Percentiles rank a stretch among this genome's conserved stretches.
These are phyloP conservation scores for Heritiera fomes DNA, from an alignment of 345 rosid genomes.

Conservation along the genomic window DNA sequence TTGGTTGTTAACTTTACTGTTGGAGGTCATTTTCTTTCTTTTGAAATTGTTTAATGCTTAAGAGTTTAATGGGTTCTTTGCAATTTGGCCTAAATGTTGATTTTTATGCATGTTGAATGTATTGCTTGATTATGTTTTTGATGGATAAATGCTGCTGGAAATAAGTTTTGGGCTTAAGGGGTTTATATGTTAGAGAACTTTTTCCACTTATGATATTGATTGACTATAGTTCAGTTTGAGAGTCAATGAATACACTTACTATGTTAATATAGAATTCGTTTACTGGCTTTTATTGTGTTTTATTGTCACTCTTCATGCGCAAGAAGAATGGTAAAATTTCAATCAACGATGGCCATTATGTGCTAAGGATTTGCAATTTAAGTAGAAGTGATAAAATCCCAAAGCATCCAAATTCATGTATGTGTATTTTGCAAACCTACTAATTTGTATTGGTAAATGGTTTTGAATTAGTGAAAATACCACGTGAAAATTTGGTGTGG, in stretches of 20 bases:
- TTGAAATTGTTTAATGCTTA: background rate
- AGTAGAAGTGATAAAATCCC: background rate
- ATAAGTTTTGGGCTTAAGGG: background rate
- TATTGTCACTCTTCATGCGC: background rate
- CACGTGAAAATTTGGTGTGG: background rate
- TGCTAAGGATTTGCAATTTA: background rate
- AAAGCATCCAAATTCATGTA: background rate
- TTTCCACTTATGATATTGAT: background rate
- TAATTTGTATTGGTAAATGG: too few species aligned
- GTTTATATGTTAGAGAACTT: background rate
- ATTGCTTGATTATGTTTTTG: slow-evolving; percentile 19
- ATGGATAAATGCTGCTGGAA: too few species aligned
- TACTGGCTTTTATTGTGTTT: background rate
- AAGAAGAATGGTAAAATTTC: background rate
- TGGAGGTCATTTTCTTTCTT: slow-evolving; percentile 54
- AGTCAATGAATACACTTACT: background rate
- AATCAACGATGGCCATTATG: background rate
- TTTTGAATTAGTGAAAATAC: too few species aligned
- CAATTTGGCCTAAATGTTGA: background rate
- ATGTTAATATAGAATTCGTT: background rate
- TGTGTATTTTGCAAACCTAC: background rate
- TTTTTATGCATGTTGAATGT: slow-evolving; percentile 6
- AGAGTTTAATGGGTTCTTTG: slow-evolving; percentile 2
- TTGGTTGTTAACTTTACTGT: slow-evolving; percentile 63
- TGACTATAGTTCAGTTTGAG: background rate